These are phyloP conservation scores for Maudiozyma serrabonitensis DNA, from an alignment of 805 yeast genomes.

Conservation along the genomic window DNA sequence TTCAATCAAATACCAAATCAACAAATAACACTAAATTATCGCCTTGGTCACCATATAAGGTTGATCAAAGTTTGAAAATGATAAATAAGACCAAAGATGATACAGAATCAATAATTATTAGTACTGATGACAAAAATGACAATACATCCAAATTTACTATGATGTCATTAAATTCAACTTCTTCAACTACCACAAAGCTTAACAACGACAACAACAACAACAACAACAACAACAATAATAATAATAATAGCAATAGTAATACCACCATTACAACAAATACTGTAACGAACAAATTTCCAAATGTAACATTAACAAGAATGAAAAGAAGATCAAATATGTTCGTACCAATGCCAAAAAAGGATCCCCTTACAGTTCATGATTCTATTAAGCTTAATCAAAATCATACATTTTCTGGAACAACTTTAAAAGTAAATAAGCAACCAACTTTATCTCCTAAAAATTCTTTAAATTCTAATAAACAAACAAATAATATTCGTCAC, in stretches of 20 bases:
- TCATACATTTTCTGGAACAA: constrained; percentile 4
- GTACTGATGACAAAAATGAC: not conserved
- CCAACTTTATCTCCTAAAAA: constrained; percentile 3
- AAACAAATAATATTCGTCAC: not conserved
- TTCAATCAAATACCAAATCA: not conserved
- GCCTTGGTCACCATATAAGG: constrained; percentile 25
- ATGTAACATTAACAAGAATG: constrained; percentile 2
- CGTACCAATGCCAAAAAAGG: constrained; percentile 28
- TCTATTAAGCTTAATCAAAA: not conserved
- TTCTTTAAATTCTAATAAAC: not conserved
- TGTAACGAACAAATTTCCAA: not conserved
- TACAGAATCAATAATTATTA: not conserved
- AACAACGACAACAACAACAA: not conserved
- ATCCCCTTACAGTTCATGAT: constrained; percentile 21
- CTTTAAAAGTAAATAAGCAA: not conserved
- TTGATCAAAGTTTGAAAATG: constrained; percentile 10
- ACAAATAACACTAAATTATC: constrained; percentile 4
- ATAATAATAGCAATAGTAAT: no score
- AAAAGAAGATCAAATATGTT: constrained; percentile 28
- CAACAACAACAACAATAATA: no score
- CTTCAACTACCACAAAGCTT: not conserved
- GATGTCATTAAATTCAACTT: not conserved
- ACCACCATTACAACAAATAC: not conserved
- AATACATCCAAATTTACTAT: not conserved
- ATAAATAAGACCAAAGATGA: not conserved